These are phyloP conservation scores for Fraxinus xanthoxyloides DNA, from an alignment of 305 asterid genomes.

Conservation along the genomic window DNA sequence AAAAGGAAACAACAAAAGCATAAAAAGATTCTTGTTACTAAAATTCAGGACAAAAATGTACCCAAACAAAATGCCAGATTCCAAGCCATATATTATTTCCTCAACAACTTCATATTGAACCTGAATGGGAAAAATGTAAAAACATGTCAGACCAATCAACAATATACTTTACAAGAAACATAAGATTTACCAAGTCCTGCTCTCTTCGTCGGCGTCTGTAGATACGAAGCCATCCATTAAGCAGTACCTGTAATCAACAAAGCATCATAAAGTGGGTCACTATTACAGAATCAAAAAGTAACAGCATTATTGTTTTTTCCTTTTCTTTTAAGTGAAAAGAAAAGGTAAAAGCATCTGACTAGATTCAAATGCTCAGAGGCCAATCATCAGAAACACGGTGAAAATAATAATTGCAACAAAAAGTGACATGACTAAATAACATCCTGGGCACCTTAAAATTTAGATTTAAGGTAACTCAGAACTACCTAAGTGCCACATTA, in stretches of 20 bases:
- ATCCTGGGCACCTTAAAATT: background rate
- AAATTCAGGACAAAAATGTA: conserved; percentile 27
- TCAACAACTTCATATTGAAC: conserved; percentile 95
- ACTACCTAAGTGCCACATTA: background rate
- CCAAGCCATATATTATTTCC: conserved; percentile 90
- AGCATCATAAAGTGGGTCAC: conserved; percentile 12
- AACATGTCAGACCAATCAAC: background rate
- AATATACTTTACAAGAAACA: conserved; percentile 6
- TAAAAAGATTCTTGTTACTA: background rate
- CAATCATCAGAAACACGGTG: background rate
- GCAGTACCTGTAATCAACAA: conserved; percentile 62
- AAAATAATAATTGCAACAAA: background rate
- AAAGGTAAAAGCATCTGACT: background rate
- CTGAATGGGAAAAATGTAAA: conserved; percentile 44
- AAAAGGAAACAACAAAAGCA: background rate
- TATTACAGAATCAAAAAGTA: background rate
- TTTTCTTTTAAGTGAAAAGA: conserved; percentile 1
- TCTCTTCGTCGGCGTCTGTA: conserved; percentile 88
- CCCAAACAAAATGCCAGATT: conserved; percentile 98
- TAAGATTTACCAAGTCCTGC: conserved; percentile 78
- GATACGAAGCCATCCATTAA: conserved; percentile 90
- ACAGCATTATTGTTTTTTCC: background rate
- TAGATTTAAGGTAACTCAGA: background rate
- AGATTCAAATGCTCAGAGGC: background rate
- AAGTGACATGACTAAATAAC: background rate